Percentiles rank a stretch among this genome's conserved stretches.
Evolutionary conservation across 2,329 filamentous ascomycete genomes (phyloP).

Genomic region (Daldinia sp.): DNA sequence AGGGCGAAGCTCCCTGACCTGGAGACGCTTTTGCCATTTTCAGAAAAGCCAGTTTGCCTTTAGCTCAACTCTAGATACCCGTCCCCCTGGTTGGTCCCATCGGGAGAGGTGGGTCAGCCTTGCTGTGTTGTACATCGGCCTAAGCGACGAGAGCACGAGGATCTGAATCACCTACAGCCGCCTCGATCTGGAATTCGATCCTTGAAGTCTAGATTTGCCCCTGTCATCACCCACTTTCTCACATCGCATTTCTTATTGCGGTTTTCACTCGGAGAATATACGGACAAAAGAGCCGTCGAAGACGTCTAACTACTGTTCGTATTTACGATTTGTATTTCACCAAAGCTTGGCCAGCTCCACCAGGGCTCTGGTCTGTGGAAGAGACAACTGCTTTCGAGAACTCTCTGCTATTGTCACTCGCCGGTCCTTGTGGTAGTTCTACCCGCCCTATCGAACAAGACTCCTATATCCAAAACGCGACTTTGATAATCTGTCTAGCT

Average conservation of each 20-base stretch:
- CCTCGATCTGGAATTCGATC: constrained; percentile 23
- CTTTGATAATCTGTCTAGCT: constrained; percentile 11
- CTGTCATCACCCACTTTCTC: constrained; percentile 10
- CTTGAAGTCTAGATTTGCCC: constrained; percentile 17
- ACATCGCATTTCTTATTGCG: constrained; percentile 24
- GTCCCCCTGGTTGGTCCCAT: constrained; percentile 26
- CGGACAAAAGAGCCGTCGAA: constrained; percentile 27
- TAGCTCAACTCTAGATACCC: constrained; percentile 30
- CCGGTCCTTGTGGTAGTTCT: neutral
- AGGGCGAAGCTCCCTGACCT: constrained; percentile 36
- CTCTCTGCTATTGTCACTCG: constrained; percentile 15
- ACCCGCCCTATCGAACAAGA: constrained; percentile 11
- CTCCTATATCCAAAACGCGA: constrained; percentile 15
- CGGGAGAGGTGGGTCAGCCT: constrained; percentile 35
- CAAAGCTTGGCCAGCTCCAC: constrained; percentile 34
- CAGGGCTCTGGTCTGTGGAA: constrained; percentile 16
- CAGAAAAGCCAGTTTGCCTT: constrained; percentile 36
- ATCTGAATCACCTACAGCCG: constrained; percentile 33
- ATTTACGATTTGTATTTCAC: constrained; percentile 29
- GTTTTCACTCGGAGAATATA: constrained; percentile 22
- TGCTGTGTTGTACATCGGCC: constrained; percentile 36
- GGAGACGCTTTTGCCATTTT: constrained; percentile 38
- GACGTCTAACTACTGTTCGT: constrained; percentile 30
- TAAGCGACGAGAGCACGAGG: constrained; percentile 20
- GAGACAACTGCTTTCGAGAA: constrained; percentile 14